These are phyloP conservation scores for Lachancea mirantina DNA, from an alignment of 805 yeast genomes.

Conservation along the genomic window DNA sequence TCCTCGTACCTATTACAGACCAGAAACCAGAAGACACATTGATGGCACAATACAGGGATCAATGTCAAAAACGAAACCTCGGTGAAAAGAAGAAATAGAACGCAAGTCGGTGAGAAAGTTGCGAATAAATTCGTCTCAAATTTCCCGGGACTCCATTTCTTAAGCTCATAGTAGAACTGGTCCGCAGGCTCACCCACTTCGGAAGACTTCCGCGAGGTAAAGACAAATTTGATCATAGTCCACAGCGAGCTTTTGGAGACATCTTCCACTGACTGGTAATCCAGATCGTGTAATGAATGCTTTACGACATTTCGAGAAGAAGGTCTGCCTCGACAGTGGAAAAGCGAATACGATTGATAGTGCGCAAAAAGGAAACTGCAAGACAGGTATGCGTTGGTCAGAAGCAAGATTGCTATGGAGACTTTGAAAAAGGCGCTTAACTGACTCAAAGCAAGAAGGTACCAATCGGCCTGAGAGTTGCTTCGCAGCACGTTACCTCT, in stretches of 20 bases:
- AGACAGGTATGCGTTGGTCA: slow-evolving; percentile 12
- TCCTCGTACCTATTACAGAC: slow-evolving; percentile 40
- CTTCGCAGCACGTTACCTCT: slow-evolving; percentile 4
- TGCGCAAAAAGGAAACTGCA: slow-evolving; percentile 18
- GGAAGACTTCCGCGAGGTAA: slow-evolving; percentile 8
- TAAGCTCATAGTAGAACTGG: slow-evolving; percentile 46
- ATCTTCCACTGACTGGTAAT: slow-evolving; percentile 17
- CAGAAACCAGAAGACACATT: slow-evolving; percentile 34
- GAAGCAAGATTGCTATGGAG: slow-evolving; percentile 8
- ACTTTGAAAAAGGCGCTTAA: slow-evolving; percentile 11
- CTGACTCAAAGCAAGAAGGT: slow-evolving; percentile 12
- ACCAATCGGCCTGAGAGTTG: slow-evolving; percentile 7
- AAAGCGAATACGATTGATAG: slow-evolving; percentile 20
- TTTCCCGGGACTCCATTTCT: slow-evolving; percentile 61
- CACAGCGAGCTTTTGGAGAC: slow-evolving; percentile 17
- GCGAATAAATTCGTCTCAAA: slow-evolving; percentile 46
- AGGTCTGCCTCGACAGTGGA: slow-evolving; percentile 13
- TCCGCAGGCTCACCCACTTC: slow-evolving; percentile 17
- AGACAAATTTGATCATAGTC: slow-evolving; percentile 16
- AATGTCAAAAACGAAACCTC: slow-evolving; percentile 34
- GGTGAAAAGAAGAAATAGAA: slow-evolving; percentile 36
- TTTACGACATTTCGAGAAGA: slow-evolving; percentile 17
- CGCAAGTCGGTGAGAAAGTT: slow-evolving; percentile 52
- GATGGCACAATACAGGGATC: slow-evolving; percentile 33
- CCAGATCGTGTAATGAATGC: slow-evolving; percentile 16